Evolutionary conservation across 2,329 filamentous ascomycete species (phyloP).

Genomic region (Colletotrichum coccodes): DNA sequence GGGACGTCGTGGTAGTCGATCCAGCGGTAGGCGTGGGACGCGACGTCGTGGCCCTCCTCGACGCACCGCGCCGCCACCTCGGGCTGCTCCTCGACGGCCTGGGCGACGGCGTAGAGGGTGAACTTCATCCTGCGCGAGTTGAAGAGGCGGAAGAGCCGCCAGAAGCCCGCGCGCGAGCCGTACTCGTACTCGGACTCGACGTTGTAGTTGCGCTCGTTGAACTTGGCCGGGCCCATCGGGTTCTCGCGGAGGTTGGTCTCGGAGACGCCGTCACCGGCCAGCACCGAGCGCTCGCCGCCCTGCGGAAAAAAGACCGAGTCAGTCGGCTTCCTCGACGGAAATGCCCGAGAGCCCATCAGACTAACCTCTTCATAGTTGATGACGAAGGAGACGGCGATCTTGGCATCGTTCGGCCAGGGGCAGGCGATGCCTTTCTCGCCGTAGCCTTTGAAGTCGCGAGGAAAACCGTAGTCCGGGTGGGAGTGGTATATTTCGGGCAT

Average conservation of each 20-base stretch:
- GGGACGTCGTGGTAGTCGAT: conserved; percentile 58
- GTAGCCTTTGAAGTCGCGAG: conserved; percentile 49
- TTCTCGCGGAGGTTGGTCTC: conserved; percentile 53
- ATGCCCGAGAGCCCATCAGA: no score
- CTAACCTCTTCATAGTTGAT: conserved; percentile 57
- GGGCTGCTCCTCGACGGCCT: conserved; percentile 58
- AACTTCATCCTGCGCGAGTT: conserved; percentile 59
- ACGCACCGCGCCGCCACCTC: conserved; percentile 57
- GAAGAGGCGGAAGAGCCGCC: conserved; percentile 60
- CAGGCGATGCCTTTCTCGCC: conserved; percentile 48
- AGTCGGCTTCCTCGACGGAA: no score
- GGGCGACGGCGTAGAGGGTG: conserved; percentile 60
- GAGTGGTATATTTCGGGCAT: conserved; percentile 42
- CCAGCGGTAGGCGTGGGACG: conserved; percentile 61
- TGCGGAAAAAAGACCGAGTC: not conserved
- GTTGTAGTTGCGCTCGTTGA: conserved; percentile 56
- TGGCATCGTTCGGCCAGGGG: conserved; percentile 52
- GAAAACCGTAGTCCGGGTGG: conserved; percentile 42
- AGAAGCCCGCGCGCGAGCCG: conserved; percentile 58
- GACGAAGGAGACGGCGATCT: conserved; percentile 56
- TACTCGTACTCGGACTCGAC: conserved; percentile 63
- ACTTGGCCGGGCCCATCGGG: conserved; percentile 42
- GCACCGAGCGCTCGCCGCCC: conserved; percentile 48
- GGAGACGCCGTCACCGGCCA: conserved; percentile 49
- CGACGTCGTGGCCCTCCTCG: conserved; percentile 60